Evolutionary conservation across 257 asterid genomes (phyloP), one percentile per base, ranked within the genome.

Genomic region (Knoxia roxburghii): DNA sequence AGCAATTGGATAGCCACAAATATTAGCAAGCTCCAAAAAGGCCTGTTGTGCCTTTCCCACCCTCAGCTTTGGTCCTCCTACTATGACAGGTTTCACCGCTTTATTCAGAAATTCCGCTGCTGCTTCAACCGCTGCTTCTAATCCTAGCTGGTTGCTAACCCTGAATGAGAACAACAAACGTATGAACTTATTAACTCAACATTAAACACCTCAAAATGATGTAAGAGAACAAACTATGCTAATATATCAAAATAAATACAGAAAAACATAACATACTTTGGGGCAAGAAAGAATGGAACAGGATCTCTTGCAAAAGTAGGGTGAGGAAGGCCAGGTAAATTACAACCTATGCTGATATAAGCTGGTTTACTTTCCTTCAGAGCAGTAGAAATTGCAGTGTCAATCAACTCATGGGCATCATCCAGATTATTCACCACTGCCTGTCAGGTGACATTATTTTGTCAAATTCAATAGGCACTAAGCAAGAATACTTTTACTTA

Each of bases 341-440:
- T 76, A 33, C 80, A 76, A 50, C 77, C 54, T 60, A 76, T 71
- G 80, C 73, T 76, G 68, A 76, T 76, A 65, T 76, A 76, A 61
- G 43, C 77, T 27, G 80, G 80, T 69, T 76, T 76, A n/a, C 80
- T 43, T 30, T 76, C 73, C 68, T 76, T 76, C 67, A 76, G 5
- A 43, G 80, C 80, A 71, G 80, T 76, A 48, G 80, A 76, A 60
- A 76, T 76, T 27, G 80, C 80, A 60, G 80, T 76, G 63, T 76
- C 77, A 61, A 76, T 76, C 74, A 76, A 61, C 53, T 76, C 77
- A 67, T 76, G 80, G 48, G 76, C 76, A 72, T 65, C 71, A 23
- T 72, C 76, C 55, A 72, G 67, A 62, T 65, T 65, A 46, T 76
- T 76, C 71, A 76, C 77, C 52, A 71, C 80, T 45, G 77, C 80